These are phyloP conservation scores for Senna tora DNA, from an alignment of 306 rosid species.

Conservation along the genomic window DNA sequence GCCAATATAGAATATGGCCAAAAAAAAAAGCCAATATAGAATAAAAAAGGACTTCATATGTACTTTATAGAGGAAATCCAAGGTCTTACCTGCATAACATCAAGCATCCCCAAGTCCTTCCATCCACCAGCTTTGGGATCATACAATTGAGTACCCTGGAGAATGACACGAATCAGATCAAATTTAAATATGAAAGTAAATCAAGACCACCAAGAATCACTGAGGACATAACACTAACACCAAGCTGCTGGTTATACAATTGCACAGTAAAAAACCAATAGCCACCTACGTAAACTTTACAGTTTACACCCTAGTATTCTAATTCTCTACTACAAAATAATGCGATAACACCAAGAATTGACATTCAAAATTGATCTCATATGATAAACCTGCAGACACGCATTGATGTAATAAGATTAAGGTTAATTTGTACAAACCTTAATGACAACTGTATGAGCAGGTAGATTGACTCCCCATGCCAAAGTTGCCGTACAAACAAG, in stretches of 20 bases:
- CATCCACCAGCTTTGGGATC: conserved; percentile 99
- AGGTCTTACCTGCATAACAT: conserved; percentile 88
- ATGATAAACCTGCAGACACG: background rate
- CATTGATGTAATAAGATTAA: background rate
- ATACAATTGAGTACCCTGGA: conserved; percentile 93
- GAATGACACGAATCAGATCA: conserved; percentile 33
- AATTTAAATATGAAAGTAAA: conserved; percentile 28
- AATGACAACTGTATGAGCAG: conserved; percentile 98
- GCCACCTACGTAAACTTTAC: conserved; percentile 27
- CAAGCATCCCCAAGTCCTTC: conserved; percentile 98
- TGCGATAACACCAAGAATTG: conserved; percentile 6
- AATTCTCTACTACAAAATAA: conserved; percentile 14
- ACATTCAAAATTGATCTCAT: conserved; percentile 27
- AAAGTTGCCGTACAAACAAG: conserved; percentile 98
- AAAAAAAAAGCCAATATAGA: too few relatives aligned
- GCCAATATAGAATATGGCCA: too few relatives aligned
- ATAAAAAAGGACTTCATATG: conserved; percentile 29
- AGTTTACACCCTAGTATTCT: background rate
- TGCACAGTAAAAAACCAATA: conserved; percentile 15
- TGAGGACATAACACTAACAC: conserved; percentile 6
- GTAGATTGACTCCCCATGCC: conserved; percentile 99
- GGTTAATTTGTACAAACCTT: conserved; percentile 60
- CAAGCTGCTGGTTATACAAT: conserved; percentile 17
- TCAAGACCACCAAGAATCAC: conserved; percentile 24
- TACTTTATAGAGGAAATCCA: conserved; percentile 29